These are phyloP conservation scores for Cladosporium halotolerans DNA, from an alignment of 2,329 filamentous ascomycete genomes.

Conservation along the genomic window DNA sequence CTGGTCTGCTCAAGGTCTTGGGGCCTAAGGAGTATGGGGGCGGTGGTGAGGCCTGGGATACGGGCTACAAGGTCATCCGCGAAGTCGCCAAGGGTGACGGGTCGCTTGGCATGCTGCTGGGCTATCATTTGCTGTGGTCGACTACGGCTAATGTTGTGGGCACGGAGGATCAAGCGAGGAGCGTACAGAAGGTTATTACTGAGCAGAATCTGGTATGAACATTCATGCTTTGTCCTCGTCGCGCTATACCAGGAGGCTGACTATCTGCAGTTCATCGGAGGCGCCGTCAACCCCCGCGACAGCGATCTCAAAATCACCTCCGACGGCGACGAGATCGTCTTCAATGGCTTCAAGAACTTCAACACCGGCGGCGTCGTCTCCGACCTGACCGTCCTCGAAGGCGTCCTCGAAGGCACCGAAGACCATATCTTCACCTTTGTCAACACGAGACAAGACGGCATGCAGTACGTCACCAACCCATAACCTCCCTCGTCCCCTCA, in stretches of 20 bases:
- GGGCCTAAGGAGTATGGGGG: conserved; percentile 48
- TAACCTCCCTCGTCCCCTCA: not conserved
- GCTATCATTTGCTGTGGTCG: conserved; percentile 60
- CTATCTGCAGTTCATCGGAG: conserved; percentile 54
- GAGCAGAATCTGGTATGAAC: conserved; percentile 53
- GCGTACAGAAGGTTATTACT: conserved; percentile 48
- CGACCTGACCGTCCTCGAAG: conserved; percentile 60
- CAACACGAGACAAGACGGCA: conserved; percentile 51
- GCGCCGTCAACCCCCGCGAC: conserved; percentile 59
- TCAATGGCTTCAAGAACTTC: conserved; percentile 60
- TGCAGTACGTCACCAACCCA: conserved; percentile 26
- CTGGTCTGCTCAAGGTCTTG: conserved; percentile 46
- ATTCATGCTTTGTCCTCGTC: not conserved
- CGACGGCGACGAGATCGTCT: conserved; percentile 51
- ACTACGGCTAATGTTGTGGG: conserved; percentile 57
- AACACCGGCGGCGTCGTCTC: conserved; percentile 63
- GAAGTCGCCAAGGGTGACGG: conserved; percentile 60
- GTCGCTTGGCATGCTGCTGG: conserved; percentile 59
- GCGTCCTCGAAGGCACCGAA: conserved; percentile 51
- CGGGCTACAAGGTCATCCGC: conserved; percentile 54
- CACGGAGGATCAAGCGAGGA: conserved; percentile 52
- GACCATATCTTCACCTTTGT: conserved; percentile 60
- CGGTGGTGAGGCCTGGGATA: conserved; percentile 47
- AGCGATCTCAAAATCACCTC: conserved; percentile 52
- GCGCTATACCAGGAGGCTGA: not conserved